Conservation (phyloP, 2,329 filamentous ascomycete genomes). For the Dothideomycetes sp. region DNA sequence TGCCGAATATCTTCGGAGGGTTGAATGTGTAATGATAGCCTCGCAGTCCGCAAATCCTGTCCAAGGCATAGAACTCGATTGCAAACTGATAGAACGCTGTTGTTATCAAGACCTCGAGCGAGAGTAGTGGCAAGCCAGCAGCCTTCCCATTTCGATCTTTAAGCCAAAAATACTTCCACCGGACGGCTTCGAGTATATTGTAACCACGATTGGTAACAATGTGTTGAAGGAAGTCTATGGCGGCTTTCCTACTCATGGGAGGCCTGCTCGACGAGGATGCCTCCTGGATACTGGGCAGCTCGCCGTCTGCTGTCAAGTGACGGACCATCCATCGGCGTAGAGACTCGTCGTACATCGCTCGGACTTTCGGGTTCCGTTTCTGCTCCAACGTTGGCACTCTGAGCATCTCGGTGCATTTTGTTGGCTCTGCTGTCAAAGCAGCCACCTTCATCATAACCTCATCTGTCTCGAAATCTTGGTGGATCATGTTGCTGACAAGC, state of each 20-base stretch:
- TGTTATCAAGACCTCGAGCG: constrained; percentile 4
- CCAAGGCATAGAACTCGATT: constrained; percentile 4
- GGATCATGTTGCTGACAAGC: constrained; percentile 6
- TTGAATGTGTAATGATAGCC: constrained; percentile 8
- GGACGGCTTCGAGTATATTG: background rate
- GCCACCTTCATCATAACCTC: constrained; percentile 6
- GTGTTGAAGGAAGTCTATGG: background rate
- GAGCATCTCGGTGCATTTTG: background rate
- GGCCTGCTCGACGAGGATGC: too few species aligned
- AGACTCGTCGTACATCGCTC: constrained; percentile 1
- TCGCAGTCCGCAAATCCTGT: background rate
- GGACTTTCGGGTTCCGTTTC: background rate
- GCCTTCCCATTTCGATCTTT: background rate
- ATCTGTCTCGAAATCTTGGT: constrained; percentile 7
- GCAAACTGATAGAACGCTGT: constrained; percentile 5
- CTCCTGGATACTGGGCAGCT: constrained; percentile 2
- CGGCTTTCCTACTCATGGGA: constrained; percentile 1
- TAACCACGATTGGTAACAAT: background rate
- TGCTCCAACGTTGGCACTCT: background rate
- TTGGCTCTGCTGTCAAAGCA: background rate
- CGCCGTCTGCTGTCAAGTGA: background rate
- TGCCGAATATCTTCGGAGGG: constrained; percentile 2
- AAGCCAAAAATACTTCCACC: background rate
- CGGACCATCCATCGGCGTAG: constrained; percentile 5
- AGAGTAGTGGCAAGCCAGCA: background rate